phyloP scores from a whole-genome alignment of 2,329 filamentous ascomycete genomes.

The Venturia oleaginea region DNA sequence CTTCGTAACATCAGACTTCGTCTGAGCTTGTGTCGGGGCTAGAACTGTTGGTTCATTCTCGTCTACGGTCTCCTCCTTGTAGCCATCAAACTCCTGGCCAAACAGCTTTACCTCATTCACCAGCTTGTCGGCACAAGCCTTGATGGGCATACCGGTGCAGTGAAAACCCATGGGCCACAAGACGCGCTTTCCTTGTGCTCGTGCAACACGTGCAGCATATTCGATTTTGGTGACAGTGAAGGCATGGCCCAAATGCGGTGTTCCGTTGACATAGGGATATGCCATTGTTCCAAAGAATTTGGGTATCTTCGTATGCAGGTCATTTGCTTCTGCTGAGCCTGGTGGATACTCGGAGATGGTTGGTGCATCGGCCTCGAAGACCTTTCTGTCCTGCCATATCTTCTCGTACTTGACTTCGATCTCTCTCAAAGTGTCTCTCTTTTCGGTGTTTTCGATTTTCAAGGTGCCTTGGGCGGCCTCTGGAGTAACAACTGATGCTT shows the following conservation, averaged over 20 bases:
- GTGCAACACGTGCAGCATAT: slow-evolving; percentile 75
- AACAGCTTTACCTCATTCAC: slow-evolving; percentile 83
- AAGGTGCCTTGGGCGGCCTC: slow-evolving; percentile 50
- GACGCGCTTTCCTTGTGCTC: slow-evolving; percentile 82
- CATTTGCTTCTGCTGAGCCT: slow-evolving; percentile 60
- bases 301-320: slow-evolving; percentile 70
- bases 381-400: slow-evolving; percentile 64
- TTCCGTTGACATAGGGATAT: slow-evolving; percentile 31
- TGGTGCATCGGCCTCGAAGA: slow-evolving; percentile 85
- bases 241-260: slow-evolving; percentile 73
- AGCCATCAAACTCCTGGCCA: slow-evolving; percentile 74
- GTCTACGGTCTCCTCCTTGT: slow-evolving; percentile 48
- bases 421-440: slow-evolving; percentile 71
- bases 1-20: slow-evolving; percentile 78
- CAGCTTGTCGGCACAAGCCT: slow-evolving; percentile 93
- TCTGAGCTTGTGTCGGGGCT: slow-evolving; percentile 52
- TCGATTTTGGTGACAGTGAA: slow-evolving; percentile 92
- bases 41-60: slow-evolving; percentile 43
- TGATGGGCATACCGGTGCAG: slow-evolving; percentile 96
- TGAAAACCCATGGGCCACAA: slow-evolving; percentile 93
- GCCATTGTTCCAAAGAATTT: slow-evolving; percentile 67
- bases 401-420: slow-evolving; percentile 90
- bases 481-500: slow-evolving; percentile 46
- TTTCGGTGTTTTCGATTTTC: slow-evolving; percentile 71
- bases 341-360: slow-evolving; percentile 67